A percentile compares a stretch with the other conserved stretches of the same genome.
Conservation (phyloP, 805 yeast genomes). For the Peterozyma toletana region DNA sequence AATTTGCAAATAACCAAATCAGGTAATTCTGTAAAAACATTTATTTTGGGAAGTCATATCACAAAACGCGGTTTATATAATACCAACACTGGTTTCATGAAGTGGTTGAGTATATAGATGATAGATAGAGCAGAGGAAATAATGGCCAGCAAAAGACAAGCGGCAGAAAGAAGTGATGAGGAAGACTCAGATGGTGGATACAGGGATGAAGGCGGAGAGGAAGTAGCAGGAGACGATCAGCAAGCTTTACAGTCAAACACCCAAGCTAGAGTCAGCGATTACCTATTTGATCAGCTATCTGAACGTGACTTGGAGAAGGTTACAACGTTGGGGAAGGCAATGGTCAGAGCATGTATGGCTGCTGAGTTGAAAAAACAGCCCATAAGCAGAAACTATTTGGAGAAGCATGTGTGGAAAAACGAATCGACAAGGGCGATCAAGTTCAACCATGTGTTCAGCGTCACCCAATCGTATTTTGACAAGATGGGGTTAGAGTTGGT, state of each 20-base stretch:
- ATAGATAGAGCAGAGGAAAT: background rate
- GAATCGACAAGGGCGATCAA: constrained; percentile 10
- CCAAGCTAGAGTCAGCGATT: constrained; percentile 10
- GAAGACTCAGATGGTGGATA: constrained; percentile 1
- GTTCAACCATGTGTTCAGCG: constrained; percentile 15
- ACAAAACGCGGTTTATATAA: too few species aligned
- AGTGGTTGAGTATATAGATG: too few species aligned
- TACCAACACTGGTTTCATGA: too few species aligned
- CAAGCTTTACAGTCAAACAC: background rate
- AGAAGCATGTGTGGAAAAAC: constrained; percentile 20
- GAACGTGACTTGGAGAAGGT: constrained; percentile 11
- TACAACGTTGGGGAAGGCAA: constrained; percentile 11
- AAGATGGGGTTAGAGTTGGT: constrained; percentile 19
- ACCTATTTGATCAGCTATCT: constrained; percentile 6
- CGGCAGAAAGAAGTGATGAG: background rate
- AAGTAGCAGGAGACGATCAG: background rate
- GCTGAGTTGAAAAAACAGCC: constrained; percentile 19
- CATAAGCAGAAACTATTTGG: constrained; percentile 16
- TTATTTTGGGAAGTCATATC: too few species aligned
- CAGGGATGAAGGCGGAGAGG: background rate
- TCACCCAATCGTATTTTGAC: constrained; percentile 10
- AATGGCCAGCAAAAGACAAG: background rate
- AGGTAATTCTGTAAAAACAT: too few species aligned
- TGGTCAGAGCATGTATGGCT: constrained; percentile 19
- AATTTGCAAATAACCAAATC: too few species aligned